A percentile compares a stretch with the other conserved stretches of the same genome.
Evolutionary conservation across 2,329 filamentous ascomycete species (phyloP).

Genomic region (Sporothrix brunneoviolacea): DNA sequence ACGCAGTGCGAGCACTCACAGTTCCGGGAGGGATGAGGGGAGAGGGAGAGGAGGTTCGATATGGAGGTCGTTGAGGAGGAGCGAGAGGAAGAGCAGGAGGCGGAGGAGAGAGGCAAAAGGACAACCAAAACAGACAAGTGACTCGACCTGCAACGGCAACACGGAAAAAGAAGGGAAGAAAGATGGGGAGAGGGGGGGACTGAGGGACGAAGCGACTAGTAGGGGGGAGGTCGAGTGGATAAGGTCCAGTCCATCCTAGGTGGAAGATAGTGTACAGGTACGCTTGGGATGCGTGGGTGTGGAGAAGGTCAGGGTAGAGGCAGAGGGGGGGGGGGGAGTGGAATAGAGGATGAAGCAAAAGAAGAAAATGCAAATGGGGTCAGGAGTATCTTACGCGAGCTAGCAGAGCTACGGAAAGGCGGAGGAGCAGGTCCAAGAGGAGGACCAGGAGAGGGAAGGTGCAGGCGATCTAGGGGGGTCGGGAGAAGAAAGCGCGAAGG

Average conservation of each 20-base stretch:
- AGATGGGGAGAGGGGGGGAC: not conserved
- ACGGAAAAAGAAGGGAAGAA: not conserved
- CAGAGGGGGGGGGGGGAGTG: not conserved
- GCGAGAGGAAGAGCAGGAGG: not conserved
- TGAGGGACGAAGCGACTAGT: too few relatives aligned
- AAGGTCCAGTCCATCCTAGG: not conserved
- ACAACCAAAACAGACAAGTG: not conserved
- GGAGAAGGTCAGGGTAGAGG: not conserved
- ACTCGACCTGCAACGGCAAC: constrained; percentile 7
- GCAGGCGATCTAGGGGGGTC: not conserved
- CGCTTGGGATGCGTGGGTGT: constrained; percentile 7
- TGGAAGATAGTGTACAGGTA: not conserved
- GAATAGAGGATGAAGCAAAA: not conserved
- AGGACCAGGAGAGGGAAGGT: constrained; percentile 3
- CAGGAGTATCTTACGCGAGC: constrained; percentile 8
- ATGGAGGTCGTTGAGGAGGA: too few relatives aligned
- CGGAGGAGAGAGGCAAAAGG: not conserved
- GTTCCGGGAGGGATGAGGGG: too few relatives aligned
- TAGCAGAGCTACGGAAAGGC: constrained; percentile 6
- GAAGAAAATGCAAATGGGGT: not conserved
- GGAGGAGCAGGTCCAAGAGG: not conserved
- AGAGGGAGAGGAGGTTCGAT: too few relatives aligned
- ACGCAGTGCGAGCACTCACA: too few relatives aligned
- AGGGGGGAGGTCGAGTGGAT: too few relatives aligned
- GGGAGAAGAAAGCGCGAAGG: constrained; percentile 4